A percentile compares a stretch with the other conserved stretches of the same genome.
These are phyloP conservation scores for Ochromonas danica DNA, from an alignment of 108 stramenopile genomes.

Conservation along the genomic window DNA sequence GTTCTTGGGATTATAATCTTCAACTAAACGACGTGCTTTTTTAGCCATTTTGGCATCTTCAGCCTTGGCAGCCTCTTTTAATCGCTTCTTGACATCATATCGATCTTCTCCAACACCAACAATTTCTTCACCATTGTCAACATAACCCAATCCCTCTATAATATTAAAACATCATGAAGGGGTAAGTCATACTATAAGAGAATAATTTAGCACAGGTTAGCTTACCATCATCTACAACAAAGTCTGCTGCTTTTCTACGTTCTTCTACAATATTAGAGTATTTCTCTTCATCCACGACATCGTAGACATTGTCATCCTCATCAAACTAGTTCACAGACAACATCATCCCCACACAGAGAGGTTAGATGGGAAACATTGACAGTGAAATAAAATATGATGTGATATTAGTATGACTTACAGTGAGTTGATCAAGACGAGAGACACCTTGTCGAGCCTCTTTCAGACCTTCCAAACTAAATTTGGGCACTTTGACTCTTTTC, in stretches of 20 bases:
- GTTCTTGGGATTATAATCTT: background rate
- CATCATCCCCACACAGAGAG: background rate
- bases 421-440: background rate
- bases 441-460: background rate
- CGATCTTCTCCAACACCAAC: constrained; percentile 58
- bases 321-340: background rate
- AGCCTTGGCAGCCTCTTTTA: constrained; percentile 10
- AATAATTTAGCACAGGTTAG: background rate
- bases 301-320: constrained; percentile 79
- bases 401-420: background rate
- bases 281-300: constrained; percentile 76
- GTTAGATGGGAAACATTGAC: background rate
- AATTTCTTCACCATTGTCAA: constrained; percentile 94
- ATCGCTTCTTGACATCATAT: background rate
- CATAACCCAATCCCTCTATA: constrained; percentile 87
- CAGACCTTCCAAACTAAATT: background rate
- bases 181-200: background rate
- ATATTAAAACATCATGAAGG: background rate
- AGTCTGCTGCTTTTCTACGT: constrained; percentile 86
- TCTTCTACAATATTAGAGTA: constrained; percentile 74
- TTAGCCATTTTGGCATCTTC: constrained; percentile 15
- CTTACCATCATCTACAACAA: constrained; percentile 89
- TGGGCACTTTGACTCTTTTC: background rate
- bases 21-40: constrained; percentile 11
- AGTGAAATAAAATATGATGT: background rate